Percentiles rank a stretch among this genome's conserved stretches.
Conservation (phyloP, 129 eudicot genomes). For the Kitagawia praeruptora region DNA sequence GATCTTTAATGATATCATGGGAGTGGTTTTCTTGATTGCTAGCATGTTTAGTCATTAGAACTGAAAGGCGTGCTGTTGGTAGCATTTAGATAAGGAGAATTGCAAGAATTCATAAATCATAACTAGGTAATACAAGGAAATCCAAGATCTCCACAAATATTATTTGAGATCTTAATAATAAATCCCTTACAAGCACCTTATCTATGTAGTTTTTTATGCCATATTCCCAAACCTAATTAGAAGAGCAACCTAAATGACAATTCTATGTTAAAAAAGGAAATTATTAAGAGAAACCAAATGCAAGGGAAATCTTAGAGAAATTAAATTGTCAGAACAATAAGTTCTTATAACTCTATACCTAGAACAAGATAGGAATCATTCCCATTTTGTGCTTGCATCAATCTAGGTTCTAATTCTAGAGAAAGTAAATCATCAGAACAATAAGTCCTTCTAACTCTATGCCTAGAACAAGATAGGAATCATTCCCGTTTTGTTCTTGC, state of each 20-base stretch:
- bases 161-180: background rate
- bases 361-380: background rate
- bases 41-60: background rate
- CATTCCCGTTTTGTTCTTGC: background rate
- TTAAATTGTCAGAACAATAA: too few species aligned
- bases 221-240: background rate
- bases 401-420: background rate
- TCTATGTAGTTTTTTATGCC: background rate
- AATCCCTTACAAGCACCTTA: background rate
- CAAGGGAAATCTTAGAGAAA: background rate
- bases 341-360: too few species aligned
- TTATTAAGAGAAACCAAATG: background rate
- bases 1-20: background rate
- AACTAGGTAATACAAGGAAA: background rate
- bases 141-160: background rate
- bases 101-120: background rate
- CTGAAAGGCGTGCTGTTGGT: background rate
- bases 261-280: background rate
- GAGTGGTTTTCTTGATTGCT: background rate
- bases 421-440: background rate
- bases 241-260: background rate
- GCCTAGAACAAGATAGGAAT: background rate
- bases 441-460: too few species aligned
- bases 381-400: background rate
- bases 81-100: background rate